Evolutionary conservation across 2,329 filamentous ascomycete genomes (phyloP).

Genomic region (Apiospora rasikravindrae): DNA sequence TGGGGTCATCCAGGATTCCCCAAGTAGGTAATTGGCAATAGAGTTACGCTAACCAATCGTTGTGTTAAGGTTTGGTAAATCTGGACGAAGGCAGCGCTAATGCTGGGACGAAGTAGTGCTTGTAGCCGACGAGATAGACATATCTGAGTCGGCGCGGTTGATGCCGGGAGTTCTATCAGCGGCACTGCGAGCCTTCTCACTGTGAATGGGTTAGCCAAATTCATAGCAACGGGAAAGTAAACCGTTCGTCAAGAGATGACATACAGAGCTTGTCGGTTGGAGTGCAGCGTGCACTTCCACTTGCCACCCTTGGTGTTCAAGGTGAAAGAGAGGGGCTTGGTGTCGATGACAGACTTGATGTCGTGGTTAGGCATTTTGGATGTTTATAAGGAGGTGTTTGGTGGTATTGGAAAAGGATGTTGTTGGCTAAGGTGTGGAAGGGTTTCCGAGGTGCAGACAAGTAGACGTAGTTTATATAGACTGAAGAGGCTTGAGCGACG

Average conservation of each 20-base stretch:
- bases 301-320: conserved; percentile 37
- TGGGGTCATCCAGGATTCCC: neutral
- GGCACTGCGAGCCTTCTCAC: conserved; percentile 20
- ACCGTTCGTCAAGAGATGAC: conserved; percentile 22
- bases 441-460: neutral
- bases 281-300: conserved; percentile 40
- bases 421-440: neutral
- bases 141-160: conserved; percentile 33
- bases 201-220: conserved; percentile 16
- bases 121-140: conserved; percentile 32
- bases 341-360: conserved; percentile 34
- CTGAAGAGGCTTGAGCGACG: neutral
- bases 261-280: conserved; percentile 39
- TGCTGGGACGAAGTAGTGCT: conserved; percentile 21
- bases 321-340: conserved; percentile 38
- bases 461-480: neutral
- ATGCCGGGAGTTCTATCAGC: conserved; percentile 27
- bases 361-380: conserved; percentile 37
- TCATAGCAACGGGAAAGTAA: neutral
- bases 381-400: conserved; percentile 10
- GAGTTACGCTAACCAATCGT: neutral
- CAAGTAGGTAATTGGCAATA: neutral
- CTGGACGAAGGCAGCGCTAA: neutral
- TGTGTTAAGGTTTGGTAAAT: neutral
- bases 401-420: neutral